Base-by-base conservation (phyloP, 2,329 filamentous ascomycete genomes). In the Fusarium camptoceras region DNA sequence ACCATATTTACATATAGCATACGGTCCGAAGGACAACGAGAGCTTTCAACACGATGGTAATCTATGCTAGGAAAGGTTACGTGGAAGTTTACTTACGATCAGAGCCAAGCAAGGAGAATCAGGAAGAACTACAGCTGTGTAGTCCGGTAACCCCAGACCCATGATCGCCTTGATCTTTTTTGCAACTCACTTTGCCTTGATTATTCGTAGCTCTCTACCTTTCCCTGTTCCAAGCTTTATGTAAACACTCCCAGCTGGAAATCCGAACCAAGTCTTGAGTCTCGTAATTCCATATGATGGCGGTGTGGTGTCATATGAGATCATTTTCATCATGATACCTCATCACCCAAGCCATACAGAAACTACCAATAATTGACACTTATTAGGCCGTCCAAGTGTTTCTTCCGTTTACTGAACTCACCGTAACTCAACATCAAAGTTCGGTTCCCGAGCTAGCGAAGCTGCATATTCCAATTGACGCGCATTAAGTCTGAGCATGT, bases 291-390 rank as follows among this genome's bases (percentile, higher is more conserved):
- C 10, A n/a, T 27, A 22, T 16, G 24, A 42, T 42, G 6, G 51
- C 31, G 42, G 51, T 57, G 42, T 57, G 51, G 30, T 57, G 27
- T 18, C 42, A 57, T 56, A 41, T 27, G n/a, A n/a, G 18, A 42
- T 57, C 53, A 47, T 39, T 6, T 28, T 47, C 18, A 12, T 24
- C 15, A 22, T 24, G n/a, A 31, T 12, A 37, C 30, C 25, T 20
- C 15, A 39, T 20, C 28, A 20, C 20, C 4, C 14, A 20, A 41
- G n/a, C 22, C 24, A 55, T 15, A 30, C 18, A n/a, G 24, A 8
- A 37, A 30, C 1, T 27, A 22, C 8, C 22, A 8, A 20, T 18
- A n/a, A 11, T 12, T 11, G 37, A 14, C 11, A 18, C 12, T 28
- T 11, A 22, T n/a, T 24, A 39, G 25, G 15, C 4, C 25, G 20